Evolutionary conservation across 352 stramenopile species (phyloP).

Genomic region (Pythium scleroteichum): DNA sequence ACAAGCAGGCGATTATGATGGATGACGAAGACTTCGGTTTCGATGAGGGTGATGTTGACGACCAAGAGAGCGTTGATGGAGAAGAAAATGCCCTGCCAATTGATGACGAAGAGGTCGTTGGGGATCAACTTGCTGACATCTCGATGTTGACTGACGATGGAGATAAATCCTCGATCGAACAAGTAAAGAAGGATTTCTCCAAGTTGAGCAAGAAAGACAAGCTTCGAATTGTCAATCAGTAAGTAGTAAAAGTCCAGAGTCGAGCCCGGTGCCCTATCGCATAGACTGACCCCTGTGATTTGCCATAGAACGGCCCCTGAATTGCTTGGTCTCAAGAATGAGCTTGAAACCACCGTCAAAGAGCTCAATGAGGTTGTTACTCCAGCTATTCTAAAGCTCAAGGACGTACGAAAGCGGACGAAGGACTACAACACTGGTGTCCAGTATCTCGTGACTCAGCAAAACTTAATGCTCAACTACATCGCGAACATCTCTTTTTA

Average conservation of each 20-base stretch:
- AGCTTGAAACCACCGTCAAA: slow-evolving; percentile 68
- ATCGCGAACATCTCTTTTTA: slow-evolving; percentile 88
- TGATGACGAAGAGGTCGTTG: slow-evolving; percentile 73
- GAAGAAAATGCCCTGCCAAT: slow-evolving; percentile 40
- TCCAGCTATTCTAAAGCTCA: slow-evolving; percentile 73
- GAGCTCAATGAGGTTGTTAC: slow-evolving; percentile 67
- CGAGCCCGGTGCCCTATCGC: background rate
- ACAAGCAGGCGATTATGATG: slow-evolving; percentile 84
- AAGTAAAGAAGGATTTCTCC: slow-evolving; percentile 80
- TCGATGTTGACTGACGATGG: slow-evolving; percentile 61
- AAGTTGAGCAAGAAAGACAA: slow-evolving; percentile 89
- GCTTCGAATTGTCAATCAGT: slow-evolving; percentile 86
- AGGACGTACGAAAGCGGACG: slow-evolving; percentile 57
- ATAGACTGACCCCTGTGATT: background rate
- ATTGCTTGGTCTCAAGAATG: slow-evolving; percentile 64
- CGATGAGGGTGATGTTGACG: slow-evolving; percentile 29
- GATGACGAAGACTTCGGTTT: slow-evolving; percentile 88
- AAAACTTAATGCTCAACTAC: slow-evolving; percentile 87
- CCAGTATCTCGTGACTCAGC: slow-evolving; percentile 75
- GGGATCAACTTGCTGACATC: slow-evolving; percentile 75
- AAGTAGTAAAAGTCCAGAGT: too few relatives aligned
- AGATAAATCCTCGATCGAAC: slow-evolving; percentile 51
- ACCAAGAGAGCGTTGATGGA: slow-evolving; percentile 45
- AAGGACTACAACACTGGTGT: slow-evolving; percentile 60
- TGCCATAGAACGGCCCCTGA: slow-evolving; percentile 57